These are phyloP conservation scores for Fusarium praegraminearum DNA, from an alignment of 2,329 filamentous ascomycete species.

Conservation along the genomic window DNA sequence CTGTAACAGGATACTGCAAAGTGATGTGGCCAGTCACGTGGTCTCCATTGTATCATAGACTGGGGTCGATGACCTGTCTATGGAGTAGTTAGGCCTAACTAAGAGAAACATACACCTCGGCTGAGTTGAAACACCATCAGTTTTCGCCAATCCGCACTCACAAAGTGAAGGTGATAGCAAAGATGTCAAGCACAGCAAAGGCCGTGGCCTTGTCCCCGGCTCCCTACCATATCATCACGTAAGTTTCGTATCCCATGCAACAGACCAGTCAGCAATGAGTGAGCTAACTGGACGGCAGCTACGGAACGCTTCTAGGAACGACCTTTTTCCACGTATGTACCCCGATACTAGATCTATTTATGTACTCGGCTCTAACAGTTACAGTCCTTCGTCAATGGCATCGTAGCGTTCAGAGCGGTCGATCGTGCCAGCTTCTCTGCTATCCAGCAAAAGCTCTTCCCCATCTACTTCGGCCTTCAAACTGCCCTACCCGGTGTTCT, in stretches of 20 bases:
- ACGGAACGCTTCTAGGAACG: conserved; percentile 87
- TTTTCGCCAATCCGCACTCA: conserved; percentile 13
- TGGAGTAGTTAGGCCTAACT: neutral
- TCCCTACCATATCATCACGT: conserved; percentile 83
- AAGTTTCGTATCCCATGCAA: conserved; percentile 47
- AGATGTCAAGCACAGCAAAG: conserved; percentile 61
- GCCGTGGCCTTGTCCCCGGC: conserved; percentile 71
- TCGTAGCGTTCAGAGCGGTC: conserved; percentile 81
- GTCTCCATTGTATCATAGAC: conserved; percentile 43
- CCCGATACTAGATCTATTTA: neutral
- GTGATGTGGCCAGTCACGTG: conserved; percentile 46
- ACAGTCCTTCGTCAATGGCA: conserved; percentile 79
- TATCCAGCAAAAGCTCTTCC: conserved; percentile 85
- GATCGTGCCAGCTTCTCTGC: conserved; percentile 83
- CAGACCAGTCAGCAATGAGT: neutral
- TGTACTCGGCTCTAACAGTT: conserved; percentile 15
- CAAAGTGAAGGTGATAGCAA: conserved; percentile 31
- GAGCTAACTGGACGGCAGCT: conserved; percentile 65
- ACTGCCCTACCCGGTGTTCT: conserved; percentile 78
- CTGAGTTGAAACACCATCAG: conserved; percentile 24
- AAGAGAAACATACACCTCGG: conserved; percentile 11
- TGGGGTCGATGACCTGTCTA: conserved; percentile 10
- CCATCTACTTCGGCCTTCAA: conserved; percentile 89
- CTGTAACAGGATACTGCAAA: neutral
- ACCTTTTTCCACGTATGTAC: conserved; percentile 81